Percentiles rank a stretch among this genome's conserved stretches.
These are phyloP conservation scores for Aspergillus texensis DNA, from an alignment of 2,329 filamentous ascomycete genomes.

Conservation along the genomic window DNA sequence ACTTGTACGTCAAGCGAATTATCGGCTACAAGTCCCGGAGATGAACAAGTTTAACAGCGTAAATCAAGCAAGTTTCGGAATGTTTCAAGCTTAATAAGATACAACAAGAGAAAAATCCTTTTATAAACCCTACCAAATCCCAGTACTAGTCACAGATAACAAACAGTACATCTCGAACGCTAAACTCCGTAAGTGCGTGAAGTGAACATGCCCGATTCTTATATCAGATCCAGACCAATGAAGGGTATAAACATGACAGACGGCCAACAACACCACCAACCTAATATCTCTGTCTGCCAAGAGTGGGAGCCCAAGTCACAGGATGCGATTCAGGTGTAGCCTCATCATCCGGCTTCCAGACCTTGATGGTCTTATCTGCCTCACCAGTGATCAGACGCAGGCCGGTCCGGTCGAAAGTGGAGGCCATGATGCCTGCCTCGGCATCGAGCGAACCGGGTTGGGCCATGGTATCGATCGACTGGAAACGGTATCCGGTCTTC, in stretches of 20 bases:
- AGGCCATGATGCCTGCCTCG: slow-evolving; percentile 92
- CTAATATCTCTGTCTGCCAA: slow-evolving; percentile 76
- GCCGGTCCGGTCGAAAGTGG: slow-evolving; percentile 87
- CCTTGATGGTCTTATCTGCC: slow-evolving; percentile 97
- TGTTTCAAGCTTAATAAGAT: slow-evolving; percentile 9
- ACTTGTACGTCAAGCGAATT: slow-evolving; percentile 1
- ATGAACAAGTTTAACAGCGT: background rate
- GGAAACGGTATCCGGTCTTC: slow-evolving; percentile 93
- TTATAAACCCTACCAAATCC: slow-evolving; percentile 13
- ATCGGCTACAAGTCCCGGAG: background rate
- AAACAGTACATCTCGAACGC: slow-evolving; percentile 24
- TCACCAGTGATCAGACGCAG: slow-evolving; percentile 90
- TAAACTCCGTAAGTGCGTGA: slow-evolving; percentile 37
- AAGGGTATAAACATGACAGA: slow-evolving; percentile 19
- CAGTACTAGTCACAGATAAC: slow-evolving; percentile 9
- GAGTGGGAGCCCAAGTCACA: slow-evolving; percentile 83
- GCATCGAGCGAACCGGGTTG: slow-evolving; percentile 94
- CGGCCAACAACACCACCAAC: slow-evolving; percentile 10
- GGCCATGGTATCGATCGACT: slow-evolving; percentile 84
- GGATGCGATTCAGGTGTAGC: slow-evolving; percentile 92
- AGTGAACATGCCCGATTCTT: slow-evolving; percentile 12
- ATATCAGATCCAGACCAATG: slow-evolving; percentile 26
- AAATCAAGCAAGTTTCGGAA: background rate
- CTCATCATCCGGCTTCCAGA: slow-evolving; percentile 92
- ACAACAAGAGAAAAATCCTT: slow-evolving; percentile 14